These are phyloP conservation scores for Terana coerulea DNA, from an alignment of 768 basidiomycete genomes.

Conservation along the genomic window DNA sequence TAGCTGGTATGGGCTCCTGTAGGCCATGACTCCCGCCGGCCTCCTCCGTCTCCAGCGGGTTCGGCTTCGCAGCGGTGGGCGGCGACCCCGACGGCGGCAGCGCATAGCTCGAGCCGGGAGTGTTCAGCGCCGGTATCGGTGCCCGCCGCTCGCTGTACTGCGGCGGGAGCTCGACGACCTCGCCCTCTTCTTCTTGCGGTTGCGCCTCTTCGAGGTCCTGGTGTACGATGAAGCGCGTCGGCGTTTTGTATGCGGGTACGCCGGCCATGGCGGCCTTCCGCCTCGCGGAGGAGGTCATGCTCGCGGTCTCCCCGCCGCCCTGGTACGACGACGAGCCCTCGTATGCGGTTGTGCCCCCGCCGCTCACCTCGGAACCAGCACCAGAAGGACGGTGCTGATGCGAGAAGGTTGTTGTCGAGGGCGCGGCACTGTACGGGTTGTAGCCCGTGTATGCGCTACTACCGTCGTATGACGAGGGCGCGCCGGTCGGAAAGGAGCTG, in stretches of 20 bases:
- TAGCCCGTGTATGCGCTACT: slow-evolving; percentile 1
- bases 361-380: slow-evolving; percentile 1
- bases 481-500: slow-evolving; percentile 3
- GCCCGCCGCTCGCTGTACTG: slow-evolving; percentile 57
- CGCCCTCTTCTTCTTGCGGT: slow-evolving; percentile 43
- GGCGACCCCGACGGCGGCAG: slow-evolving; percentile 12
- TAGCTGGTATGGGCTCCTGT: slow-evolving; percentile 10
- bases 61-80: background rate
- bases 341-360: background rate
- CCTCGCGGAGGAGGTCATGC: slow-evolving; percentile 41
- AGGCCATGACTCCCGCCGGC: slow-evolving; percentile 4
- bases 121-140: slow-evolving; percentile 15
- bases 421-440: slow-evolving; percentile 5
- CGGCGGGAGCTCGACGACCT: slow-evolving; percentile 71
- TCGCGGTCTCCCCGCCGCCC: slow-evolving; percentile 13
- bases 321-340: background rate
- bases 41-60: slow-evolving; percentile 10
- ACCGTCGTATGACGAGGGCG: background rate
- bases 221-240: slow-evolving; percentile 55
- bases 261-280: slow-evolving; percentile 59
- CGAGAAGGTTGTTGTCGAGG: background rate
- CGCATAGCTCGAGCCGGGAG: slow-evolving; percentile 4
- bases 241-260: slow-evolving; percentile 28
- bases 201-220: slow-evolving; percentile 61
- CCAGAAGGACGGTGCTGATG: slow-evolving; percentile 7